Base-by-base conservation (phyloP, 2,329 filamentous ascomycete species). In the Botrytis medusae region DNA sequence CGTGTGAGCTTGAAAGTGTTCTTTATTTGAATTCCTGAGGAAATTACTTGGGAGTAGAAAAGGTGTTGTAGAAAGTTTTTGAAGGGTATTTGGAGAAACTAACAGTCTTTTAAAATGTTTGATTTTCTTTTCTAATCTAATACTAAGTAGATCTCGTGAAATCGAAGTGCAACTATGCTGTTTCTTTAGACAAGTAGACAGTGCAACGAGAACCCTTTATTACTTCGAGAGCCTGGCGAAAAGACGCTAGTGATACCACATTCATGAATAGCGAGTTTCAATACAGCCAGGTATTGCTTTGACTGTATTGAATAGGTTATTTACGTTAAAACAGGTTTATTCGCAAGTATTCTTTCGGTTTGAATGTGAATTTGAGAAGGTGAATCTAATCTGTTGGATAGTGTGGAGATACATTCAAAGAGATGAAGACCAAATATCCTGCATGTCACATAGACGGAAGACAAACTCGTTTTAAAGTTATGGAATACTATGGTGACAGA, bases 331-430 rank as follows among this genome's bases (percentile, higher is more conserved):
- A 14, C 4, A 4, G n/a, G 3, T n/a, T 51, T 12, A 51, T n/a
- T 14, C n/a, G 22, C 25, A n/a, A 6, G 4, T 51, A 12, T 51
- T n/a, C 0, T 0, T 3, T 2, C 14, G 0, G 9, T 1, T 61
- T 16, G 2, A 6, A 42, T 42, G 4, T 62, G 22, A 1, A 18
- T 9, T 18, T 18, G 7, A 1, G 5, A 16, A 2, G 14, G 25
- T 62, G 12, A 57, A 57, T 57, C 14, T 29, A 16, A 2, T 0
- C 3, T 4, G 2, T 32, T 18, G 14, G 18, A 18, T 18, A 4
- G 6, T 32, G 14, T 4, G 7, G 7, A 57, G 6, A 29, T 57
- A 57, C 18, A 57, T 57, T 29, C 4, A 54, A 34, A 34, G 34
- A 5, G 34, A 34, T 34, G 37, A 6, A 40, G 37, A 6, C 37